These are phyloP conservation scores for Xylaria scruposa DNA, from an alignment of 495 filamentous ascomycete species.

Conservation along the genomic window DNA sequence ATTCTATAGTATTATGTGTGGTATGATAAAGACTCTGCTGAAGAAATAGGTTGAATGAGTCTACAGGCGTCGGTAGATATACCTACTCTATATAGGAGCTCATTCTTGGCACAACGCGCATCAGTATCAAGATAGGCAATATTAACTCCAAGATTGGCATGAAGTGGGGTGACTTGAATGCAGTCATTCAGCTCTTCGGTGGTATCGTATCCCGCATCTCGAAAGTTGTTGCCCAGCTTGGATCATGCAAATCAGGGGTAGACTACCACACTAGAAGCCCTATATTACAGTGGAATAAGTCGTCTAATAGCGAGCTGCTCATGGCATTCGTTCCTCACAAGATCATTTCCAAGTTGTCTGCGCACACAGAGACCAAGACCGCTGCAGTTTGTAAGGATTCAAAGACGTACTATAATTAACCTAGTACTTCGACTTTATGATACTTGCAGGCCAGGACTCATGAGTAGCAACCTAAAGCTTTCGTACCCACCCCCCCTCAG, in stretches of 20 bases:
- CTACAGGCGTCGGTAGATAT: background rate
- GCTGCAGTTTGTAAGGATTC: background rate
- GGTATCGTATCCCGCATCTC: conserved; percentile 1
- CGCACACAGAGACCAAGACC: background rate
- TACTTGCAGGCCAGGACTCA: background rate
- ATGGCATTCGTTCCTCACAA: background rate
- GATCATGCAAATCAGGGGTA: background rate
- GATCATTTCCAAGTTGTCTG: background rate
- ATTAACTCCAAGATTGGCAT: background rate
- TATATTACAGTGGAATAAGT: background rate
- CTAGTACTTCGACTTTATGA: background rate
- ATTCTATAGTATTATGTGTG: background rate
- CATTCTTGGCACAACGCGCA: background rate
- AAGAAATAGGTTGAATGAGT: background rate
- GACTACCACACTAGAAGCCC: background rate
- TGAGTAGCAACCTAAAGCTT: background rate
- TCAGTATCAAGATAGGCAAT: background rate
- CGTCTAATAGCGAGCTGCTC: background rate
- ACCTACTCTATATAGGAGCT: background rate
- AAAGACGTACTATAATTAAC: background rate
- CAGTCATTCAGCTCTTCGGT: background rate
- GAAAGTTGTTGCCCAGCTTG: background rate
- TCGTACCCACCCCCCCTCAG: conserved; percentile 49
- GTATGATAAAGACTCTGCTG: background rate
- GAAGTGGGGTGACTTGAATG: conserved; percentile 1